Evolutionary conservation across 768 basidiomycete species (phyloP).

Genomic region (Mycena metata): DNA sequence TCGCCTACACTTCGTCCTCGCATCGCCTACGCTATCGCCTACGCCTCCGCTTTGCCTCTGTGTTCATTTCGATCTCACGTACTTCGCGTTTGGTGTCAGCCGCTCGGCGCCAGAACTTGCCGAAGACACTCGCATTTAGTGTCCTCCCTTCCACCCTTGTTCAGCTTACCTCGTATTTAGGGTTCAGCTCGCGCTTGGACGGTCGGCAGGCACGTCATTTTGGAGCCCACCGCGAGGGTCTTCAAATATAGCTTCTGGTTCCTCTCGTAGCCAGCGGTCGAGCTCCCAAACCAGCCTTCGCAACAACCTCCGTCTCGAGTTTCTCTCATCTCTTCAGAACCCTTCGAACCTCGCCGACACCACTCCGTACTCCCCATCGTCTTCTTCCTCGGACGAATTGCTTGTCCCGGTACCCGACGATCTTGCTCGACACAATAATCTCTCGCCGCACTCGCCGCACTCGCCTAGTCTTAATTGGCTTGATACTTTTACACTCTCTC

Average conservation of each 20-base stretch:
- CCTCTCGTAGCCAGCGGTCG: conserved; percentile 11
- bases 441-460: neutral
- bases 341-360: neutral
- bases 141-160: too few relatives aligned
- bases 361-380: neutral
- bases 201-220: conserved; percentile 15
- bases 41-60: too few relatives aligned
- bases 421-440: conserved; percentile 13
- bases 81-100: too few relatives aligned
- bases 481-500: neutral
- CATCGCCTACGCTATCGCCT: too few relatives aligned
- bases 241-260: conserved; percentile 17
- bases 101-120: too few relatives aligned
- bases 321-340: conserved; percentile 8
- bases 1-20: too few relatives aligned
- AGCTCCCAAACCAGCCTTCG: neutral
- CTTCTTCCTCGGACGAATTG: neutral
- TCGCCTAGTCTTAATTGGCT: conserved; percentile 2
- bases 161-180: too few relatives aligned
- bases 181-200: conserved; percentile 6
- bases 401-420: neutral
- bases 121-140: too few relatives aligned
- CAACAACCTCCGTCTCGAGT: conserved; percentile 9
- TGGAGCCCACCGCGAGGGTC: conserved; percentile 27
- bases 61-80: too few relatives aligned